Percentiles rank a stretch among this genome's conserved stretches.
These are phyloP conservation scores for Sporothrix luriei DNA, from an alignment of 2,329 filamentous ascomycete species.

Conservation along the genomic window DNA sequence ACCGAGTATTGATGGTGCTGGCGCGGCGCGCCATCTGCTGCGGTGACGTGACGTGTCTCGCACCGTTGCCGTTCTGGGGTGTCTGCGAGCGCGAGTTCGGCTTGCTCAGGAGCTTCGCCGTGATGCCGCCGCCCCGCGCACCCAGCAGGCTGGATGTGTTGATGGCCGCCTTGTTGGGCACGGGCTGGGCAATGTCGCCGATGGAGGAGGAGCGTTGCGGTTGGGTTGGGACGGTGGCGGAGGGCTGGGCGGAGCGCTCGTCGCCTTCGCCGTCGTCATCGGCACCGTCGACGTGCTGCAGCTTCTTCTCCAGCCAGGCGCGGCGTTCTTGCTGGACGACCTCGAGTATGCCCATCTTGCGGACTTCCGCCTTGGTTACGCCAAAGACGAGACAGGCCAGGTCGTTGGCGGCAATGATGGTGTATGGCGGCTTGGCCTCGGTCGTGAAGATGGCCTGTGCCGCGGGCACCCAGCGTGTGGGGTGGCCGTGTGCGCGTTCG, in stretches of 20 bases:
- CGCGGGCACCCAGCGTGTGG: constrained; percentile 84
- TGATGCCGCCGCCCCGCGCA: constrained; percentile 73
- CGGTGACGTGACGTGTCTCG: constrained; percentile 38
- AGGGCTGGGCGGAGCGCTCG: no score
- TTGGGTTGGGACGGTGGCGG: constrained; percentile 39
- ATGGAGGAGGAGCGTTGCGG: constrained; percentile 46
- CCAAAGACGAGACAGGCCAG: constrained; percentile 96
- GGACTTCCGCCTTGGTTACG: constrained; percentile 93
- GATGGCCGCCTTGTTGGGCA: constrained; percentile 41
- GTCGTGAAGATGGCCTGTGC: constrained; percentile 98
- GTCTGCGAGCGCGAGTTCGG: constrained; percentile 62
- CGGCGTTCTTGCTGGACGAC: constrained; percentile 88
- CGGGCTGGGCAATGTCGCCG: constrained; percentile 46
- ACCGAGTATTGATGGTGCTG: constrained; percentile 62
- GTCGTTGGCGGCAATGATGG: constrained; percentile 94
- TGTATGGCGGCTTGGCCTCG: constrained; percentile 88
- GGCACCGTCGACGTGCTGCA: constrained; percentile 65
- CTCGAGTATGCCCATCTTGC: constrained; percentile 91
- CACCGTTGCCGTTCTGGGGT: constrained; percentile 42
- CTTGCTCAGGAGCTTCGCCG: constrained; percentile 84
- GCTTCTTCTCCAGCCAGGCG: constrained; percentile 84
- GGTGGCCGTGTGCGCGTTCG: constrained; percentile 77
- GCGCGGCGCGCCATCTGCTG: constrained; percentile 55
- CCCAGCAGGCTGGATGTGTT: constrained; percentile 63
- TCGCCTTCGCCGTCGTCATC: constrained; percentile 44